Base-by-base conservation (phyloP, 1,284 basidiomycete species). In the Ganoderma resinaceum region DNA sequence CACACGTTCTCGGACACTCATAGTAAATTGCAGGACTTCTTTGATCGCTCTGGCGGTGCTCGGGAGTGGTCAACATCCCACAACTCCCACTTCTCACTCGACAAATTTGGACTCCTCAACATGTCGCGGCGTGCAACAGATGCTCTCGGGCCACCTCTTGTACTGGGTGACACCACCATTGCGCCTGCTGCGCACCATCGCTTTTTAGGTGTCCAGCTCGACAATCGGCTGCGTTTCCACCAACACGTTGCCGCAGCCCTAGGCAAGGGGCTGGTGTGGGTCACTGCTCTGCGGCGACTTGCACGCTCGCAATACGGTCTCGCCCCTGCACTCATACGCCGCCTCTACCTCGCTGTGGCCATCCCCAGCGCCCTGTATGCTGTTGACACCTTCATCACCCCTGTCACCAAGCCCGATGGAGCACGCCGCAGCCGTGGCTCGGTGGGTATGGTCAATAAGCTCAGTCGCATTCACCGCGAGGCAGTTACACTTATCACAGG, bases 361-460 rank as follows among this genome's bases (percentile, higher is more conserved):
- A 59, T 82, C 11, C 79, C 81, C 3, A 77, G 77, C 46, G 79
- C 83, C 75, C 73, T 77, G 0, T 83, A 83, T 58, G 79, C 77
- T 1, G 72, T 78, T 0, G 80, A 82, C 49, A 62, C 83, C 0
- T 84, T 80, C 76, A 66, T 76, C 58, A 29, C 80, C 73, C 60
- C 79, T 1, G 62, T 75, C 1, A 68, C 74, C 0, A 43, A 57
- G 3, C 63, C 74, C 0, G 61, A 60, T 0, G 69, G 62, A 16
- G 65, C 57, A 3, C 73, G 11, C 46, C 43, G 35, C 23, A 35
- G 1, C 31, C 77, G 46, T 73, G 68, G 73, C 0, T 72, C 71
- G 0, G 66, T 70, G 0, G 68, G 69, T 0, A 6, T 29, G 1
- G 57, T 72, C 18, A 43, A 29, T 0, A 29, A 35, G 26, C 70